Conservation (phyloP, 805 yeast genomes). For the Pichia nanzhaoensis region DNA sequence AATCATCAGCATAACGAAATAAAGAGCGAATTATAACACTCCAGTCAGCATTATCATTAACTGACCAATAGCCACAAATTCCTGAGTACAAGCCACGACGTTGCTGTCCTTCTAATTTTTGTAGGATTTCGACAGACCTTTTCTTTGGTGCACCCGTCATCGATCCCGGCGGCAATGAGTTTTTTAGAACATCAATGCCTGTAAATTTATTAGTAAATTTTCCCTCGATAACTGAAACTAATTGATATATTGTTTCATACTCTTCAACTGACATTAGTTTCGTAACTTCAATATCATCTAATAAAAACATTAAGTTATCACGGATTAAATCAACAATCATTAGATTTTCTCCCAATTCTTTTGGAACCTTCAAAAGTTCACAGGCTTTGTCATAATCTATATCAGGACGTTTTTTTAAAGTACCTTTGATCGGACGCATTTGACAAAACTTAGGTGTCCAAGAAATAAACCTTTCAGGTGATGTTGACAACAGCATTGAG, state of each 20-base stretch:
- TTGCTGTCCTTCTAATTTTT: slow-evolving; percentile 45
- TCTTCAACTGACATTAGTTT: slow-evolving; percentile 90
- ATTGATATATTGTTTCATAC: slow-evolving; percentile 82
- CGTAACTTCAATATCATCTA: slow-evolving; percentile 60
- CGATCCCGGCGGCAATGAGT: slow-evolving; percentile 93
- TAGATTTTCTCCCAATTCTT: slow-evolving; percentile 90
- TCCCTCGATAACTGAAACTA: slow-evolving; percentile 86
- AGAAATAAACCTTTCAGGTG: slow-evolving; percentile 87
- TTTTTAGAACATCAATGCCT: slow-evolving; percentile 74
- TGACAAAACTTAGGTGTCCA: slow-evolving; percentile 68
- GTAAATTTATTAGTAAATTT: slow-evolving; percentile 35
- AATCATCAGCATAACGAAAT: slow-evolving; percentile 54
- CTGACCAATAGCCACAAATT: slow-evolving; percentile 91
- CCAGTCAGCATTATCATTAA: slow-evolving; percentile 88
- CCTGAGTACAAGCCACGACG: slow-evolving; percentile 90
- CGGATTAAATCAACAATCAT: slow-evolving; percentile 96
- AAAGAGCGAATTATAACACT: slow-evolving; percentile 88
- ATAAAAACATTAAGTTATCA: slow-evolving; percentile 73
- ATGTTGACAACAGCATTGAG: slow-evolving; percentile 66
- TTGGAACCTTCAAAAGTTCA: slow-evolving; percentile 65
- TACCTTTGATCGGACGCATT: slow-evolving; percentile 93
- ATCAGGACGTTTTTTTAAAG: slow-evolving; percentile 61
- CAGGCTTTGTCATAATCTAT: slow-evolving; percentile 56
- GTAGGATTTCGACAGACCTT: slow-evolving; percentile 79
- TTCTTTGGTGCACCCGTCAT: slow-evolving; percentile 99